Evolutionary conservation across 768 basidiomycete species (phyloP).

Genomic region (Infundibulicybe gibba): DNA sequence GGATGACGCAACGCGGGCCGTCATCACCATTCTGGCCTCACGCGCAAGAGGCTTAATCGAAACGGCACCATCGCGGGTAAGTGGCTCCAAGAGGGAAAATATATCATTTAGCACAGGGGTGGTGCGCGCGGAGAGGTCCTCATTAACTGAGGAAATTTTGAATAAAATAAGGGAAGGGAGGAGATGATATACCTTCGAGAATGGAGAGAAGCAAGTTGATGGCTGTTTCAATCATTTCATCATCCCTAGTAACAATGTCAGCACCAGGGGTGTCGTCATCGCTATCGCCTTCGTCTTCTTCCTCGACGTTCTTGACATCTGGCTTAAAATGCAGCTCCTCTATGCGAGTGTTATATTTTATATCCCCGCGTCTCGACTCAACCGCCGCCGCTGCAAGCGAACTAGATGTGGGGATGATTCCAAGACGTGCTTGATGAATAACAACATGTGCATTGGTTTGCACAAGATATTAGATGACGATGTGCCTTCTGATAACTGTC

Average conservation of each 20-base stretch:
- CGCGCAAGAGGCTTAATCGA: constrained; percentile 56
- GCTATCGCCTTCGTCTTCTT: constrained; percentile 49
- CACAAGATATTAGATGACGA: constrained; percentile 52
- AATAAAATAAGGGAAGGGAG: constrained; percentile 1
- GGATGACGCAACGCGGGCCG: constrained; percentile 68
- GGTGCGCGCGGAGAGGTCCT: constrained; percentile 54
- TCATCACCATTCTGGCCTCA: constrained; percentile 83
- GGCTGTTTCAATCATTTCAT: constrained; percentile 74
- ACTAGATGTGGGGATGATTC: constrained; percentile 25
- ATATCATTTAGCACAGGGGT: constrained; percentile 71
- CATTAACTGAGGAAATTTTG: constrained; percentile 39
- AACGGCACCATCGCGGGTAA: constrained; percentile 44
- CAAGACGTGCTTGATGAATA: constrained; percentile 79
- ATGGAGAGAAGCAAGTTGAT: constrained; percentile 79
- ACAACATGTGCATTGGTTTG: constrained; percentile 72
- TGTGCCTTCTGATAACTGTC: constrained; percentile 53
- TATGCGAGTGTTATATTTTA: constrained; percentile 11
- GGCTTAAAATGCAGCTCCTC: constrained; percentile 22
- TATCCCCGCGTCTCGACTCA: constrained; percentile 1
- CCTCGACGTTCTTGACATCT: constrained; percentile 32
- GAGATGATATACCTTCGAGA: constrained; percentile 64
- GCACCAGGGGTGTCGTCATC: constrained; percentile 46
- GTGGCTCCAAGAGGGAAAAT: constrained; percentile 55
- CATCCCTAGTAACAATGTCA: constrained; percentile 37
- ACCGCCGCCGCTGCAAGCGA: constrained; percentile 7